Evolutionary conservation across 1,139 yeast genomes (phyloP), one percentile per base, ranked within the genome.

Genomic region (Blastobotrys indianensis): DNA sequence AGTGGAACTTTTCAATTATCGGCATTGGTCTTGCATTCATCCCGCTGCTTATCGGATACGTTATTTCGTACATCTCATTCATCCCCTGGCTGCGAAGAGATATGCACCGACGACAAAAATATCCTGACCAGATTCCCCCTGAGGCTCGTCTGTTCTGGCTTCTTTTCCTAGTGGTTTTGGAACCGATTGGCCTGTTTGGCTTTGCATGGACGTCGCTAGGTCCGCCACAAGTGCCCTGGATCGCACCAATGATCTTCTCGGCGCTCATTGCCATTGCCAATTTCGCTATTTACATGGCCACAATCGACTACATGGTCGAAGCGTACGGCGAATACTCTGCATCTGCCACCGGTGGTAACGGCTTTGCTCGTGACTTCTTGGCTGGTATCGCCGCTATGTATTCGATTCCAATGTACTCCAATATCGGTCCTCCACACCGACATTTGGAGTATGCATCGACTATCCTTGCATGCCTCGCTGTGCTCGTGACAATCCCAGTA

Each of bases 261-360:
- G 48, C 54, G n/a, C 53, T 65, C 41, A 66, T 67, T 52, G 71
- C 67, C 12, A 58, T 67, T 37, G 72, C 72, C 23, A 67, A 67
- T 50, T 67, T 53, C 51, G 60, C 68, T 37, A 67, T 68, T 47
- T 68, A 67, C 54, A 65, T 66, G 69, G 61, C 70, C 13, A 67
- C 72, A 15, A 66, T 68, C 44, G 71, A 67, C 55, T 67, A 66
- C 48, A 66, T 67, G 71, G 60, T 67, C 37, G 68, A 67, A 3
- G 67, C 70, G n/a, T 67, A 67, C 47, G 70, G 70, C 6, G 67
- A 66, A n/a, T 67, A 67, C 51, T 63, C 70, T 29, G 70, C 72
- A 2, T 67, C 71, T 12, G 72, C 72, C 7, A 68, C 72, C 5
- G 72, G 72, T 15, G 72, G 72, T 38, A 68, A 68, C 48, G 72